Conservation (phyloP, 2,329 filamentous ascomycete genomes). For the Phialocephala sp. region DNA sequence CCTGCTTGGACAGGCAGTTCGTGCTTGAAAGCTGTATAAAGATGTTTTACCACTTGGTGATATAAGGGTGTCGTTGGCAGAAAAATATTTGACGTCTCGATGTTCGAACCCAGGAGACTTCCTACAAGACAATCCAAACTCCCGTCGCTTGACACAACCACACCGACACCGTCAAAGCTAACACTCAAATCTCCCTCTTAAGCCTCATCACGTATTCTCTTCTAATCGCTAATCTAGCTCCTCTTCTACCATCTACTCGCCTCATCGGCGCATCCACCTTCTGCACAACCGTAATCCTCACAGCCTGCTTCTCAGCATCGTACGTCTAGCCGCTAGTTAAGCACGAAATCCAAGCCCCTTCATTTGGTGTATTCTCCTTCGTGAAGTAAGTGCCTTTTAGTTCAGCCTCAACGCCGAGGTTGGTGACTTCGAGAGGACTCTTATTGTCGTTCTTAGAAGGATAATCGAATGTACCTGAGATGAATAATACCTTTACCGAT, state of each 20-base stretch:
- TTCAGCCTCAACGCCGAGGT: conserved; percentile 10
- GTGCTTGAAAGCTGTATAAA: not conserved
- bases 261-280: conserved; percentile 16
- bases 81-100: too few species aligned
- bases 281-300: conserved; percentile 14
- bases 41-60: not conserved
- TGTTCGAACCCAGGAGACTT: too few species aligned
- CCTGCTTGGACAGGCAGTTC: not conserved
- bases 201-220: not conserved
- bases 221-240: not conserved
- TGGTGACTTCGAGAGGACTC: conserved; percentile 45
- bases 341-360: too few species aligned
- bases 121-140: not conserved
- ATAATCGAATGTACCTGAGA: conserved; percentile 62
- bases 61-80: too few species aligned
- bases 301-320: conserved; percentile 15
- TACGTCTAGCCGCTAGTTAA: too few species aligned
- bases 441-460: conserved; percentile 38
- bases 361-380: too few species aligned
- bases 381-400: too few species aligned
- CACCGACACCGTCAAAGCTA: not conserved
- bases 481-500: conserved; percentile 54
- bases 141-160: not conserved
- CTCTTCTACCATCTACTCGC: not conserved
- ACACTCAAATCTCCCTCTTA: not conserved